A percentile compares a stretch with the other conserved stretches of the same genome.
Conservation (phyloP, 129 eudicot genomes). For the Artemisia argyi region DNA sequence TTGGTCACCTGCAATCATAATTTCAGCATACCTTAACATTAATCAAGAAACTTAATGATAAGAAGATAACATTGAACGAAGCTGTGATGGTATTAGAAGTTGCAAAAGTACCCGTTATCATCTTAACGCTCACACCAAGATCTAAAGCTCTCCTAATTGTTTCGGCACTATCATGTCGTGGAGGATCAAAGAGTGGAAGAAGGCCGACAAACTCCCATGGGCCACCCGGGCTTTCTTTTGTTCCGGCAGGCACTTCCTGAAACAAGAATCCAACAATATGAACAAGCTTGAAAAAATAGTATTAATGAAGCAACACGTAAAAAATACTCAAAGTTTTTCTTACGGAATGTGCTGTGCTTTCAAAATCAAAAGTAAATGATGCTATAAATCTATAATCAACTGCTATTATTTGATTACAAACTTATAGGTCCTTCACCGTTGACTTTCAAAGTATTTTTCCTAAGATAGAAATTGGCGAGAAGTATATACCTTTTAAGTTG, state of each 20-base stretch:
- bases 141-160: slow-evolving; percentile 77
- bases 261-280: neutral
- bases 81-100: neutral
- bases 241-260: slow-evolving; percentile 76
- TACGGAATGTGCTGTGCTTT: too few species aligned
- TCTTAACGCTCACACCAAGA: slow-evolving; percentile 88
- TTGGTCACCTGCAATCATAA: slow-evolving; percentile 61
- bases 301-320: neutral
- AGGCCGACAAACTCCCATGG: slow-evolving; percentile 90
- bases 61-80: neutral
- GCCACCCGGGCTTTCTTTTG: slow-evolving; percentile 73
- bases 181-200: slow-evolving; percentile 91
- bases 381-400: too few species aligned
- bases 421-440: too few species aligned
- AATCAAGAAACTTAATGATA: neutral
- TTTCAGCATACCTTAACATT: neutral
- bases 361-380: too few species aligned
- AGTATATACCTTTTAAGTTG: too few species aligned
- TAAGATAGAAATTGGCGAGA: too few species aligned
- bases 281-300: neutral
- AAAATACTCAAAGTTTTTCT: too few species aligned
- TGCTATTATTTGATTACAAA: too few species aligned
- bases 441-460: too few species aligned
- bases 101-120: slow-evolving; percentile 70
- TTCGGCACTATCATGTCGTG: slow-evolving; percentile 95